Conservation (phyloP, 768 basidiomycete genomes). For the Dacryopinax primogenitus region DNA sequence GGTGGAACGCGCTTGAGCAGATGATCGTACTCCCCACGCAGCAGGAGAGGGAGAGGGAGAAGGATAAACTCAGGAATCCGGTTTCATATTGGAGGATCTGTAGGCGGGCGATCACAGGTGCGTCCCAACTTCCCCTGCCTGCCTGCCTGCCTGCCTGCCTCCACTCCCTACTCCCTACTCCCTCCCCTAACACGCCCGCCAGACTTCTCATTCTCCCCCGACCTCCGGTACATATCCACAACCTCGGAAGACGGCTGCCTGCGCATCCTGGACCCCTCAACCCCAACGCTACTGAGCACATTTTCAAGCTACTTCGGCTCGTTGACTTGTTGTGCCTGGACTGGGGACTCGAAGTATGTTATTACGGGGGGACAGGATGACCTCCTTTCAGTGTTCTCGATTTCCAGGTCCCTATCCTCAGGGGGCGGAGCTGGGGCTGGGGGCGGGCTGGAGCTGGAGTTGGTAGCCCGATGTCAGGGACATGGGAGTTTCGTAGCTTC, state of each 20-base stretch:
- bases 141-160: background rate
- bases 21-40: conserved; percentile 38
- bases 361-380: conserved; percentile 98
- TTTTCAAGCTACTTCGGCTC: conserved; percentile 93
- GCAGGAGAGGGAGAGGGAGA: conserved; percentile 31
- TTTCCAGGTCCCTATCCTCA: too few relatives aligned
- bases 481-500: conserved; percentile 89
- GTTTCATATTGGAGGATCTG: conserved; percentile 83
- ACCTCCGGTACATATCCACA: conserved; percentile 77
- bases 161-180: conserved; percentile 8
- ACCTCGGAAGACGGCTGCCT: conserved; percentile 88
- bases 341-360: conserved; percentile 88
- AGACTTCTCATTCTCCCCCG: conserved; percentile 92
- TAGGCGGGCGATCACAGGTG: conserved; percentile 57
- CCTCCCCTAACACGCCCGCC: background rate
- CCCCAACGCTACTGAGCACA: conserved; percentile 86
- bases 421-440: too few relatives aligned
- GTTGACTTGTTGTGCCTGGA: conserved; percentile 84
- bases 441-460: conserved; percentile 82
- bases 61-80: conserved; percentile 70
- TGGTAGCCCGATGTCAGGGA: conserved; percentile 92
- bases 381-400: conserved; percentile 84
- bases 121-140: conserved; percentile 19
- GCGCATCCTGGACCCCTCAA: conserved; percentile 75
- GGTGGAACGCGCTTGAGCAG: conserved; percentile 66